Base-by-base conservation (phyloP, 2,329 filamentous ascomycete genomes). In the Cercospora sp. region DNA sequence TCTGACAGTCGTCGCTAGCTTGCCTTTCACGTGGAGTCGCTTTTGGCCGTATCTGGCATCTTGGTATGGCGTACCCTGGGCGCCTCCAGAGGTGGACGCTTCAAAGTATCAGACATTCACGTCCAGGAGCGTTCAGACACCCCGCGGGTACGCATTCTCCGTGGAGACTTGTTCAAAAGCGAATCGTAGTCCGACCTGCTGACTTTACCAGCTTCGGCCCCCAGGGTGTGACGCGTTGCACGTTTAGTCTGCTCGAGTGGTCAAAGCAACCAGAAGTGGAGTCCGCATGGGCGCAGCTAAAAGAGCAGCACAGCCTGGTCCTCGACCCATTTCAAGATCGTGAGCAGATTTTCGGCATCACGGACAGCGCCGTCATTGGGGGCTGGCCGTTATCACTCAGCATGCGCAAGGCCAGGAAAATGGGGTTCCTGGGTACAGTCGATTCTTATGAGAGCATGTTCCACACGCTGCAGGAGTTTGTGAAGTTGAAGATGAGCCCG, bases 11-110 rank as follows among this genome's bases (percentile, higher is more conserved):
- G 28, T 18, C 26, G 36, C 36, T 42, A 60, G 58, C 8, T 48
- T 77, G 23, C 73, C 76, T 0, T 83, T 84, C 53, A 82, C 80
- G 1, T 85, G 82, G 82, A 81, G 80, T 0, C 76, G 79, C 16
- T 81, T 84, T 68, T 86, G 82, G 80, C 78, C 81, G 1, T 79
- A 80, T 67, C 74, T 85, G 16, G 82, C 81, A 0, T 72, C 71
- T 3, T 82, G 81, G 78, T 85, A 82, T 73, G 77, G 72, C 71
- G 20, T 67, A 8, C 72, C 45, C 9, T 68, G 51, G 67, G 53
- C 48, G 20, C 67, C 66, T 53, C 73, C 73, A 3, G 64, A 67
- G 40, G n/a, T 59, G 7, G 68, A 74, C 30, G 59, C 67, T 1
- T 23, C 59, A 10, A 65, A 68, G 60, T 74, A 71, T 31, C 59